phyloP scores from a whole-genome alignment of 225 moss, liverwort and hornwort genomes.

The Pseudisothecium myosuroides region DNA sequence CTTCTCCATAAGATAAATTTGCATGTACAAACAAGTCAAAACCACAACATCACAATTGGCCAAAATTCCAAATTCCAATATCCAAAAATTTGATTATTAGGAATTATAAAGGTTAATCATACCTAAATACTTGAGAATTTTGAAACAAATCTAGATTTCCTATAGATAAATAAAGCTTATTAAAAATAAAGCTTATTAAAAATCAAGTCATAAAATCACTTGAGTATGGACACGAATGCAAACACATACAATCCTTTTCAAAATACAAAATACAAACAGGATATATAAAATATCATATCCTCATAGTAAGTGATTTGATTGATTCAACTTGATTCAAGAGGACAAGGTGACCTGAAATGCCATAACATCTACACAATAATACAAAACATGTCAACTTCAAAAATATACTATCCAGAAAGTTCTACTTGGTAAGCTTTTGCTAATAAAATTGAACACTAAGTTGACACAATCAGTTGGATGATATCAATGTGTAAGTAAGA shows the following conservation, averaged over 20 bases:
- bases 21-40: neutral
- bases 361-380: neutral
- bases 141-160: neutral
- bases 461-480: neutral
- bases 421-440: neutral
- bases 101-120: neutral
- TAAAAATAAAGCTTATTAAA: too few relatives aligned
- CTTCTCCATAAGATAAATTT: neutral
- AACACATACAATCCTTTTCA: neutral
- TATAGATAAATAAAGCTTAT: neutral
- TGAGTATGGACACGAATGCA: neutral
- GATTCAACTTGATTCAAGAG: neutral
- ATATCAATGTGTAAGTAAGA: neutral
- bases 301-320: neutral
- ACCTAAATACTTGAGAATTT: neutral
- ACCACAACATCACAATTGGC: neutral
- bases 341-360: neutral
- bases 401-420: neutral
- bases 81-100: neutral
- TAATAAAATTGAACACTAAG: neutral
- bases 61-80: too few relatives aligned
- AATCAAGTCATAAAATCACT: neutral
- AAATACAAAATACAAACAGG: neutral
- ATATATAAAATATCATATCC: neutral
- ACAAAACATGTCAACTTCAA: neutral